Conservation (phyloP, 2,329 filamentous ascomycete genomes). For the Ploettnerulaceae sp. region DNA sequence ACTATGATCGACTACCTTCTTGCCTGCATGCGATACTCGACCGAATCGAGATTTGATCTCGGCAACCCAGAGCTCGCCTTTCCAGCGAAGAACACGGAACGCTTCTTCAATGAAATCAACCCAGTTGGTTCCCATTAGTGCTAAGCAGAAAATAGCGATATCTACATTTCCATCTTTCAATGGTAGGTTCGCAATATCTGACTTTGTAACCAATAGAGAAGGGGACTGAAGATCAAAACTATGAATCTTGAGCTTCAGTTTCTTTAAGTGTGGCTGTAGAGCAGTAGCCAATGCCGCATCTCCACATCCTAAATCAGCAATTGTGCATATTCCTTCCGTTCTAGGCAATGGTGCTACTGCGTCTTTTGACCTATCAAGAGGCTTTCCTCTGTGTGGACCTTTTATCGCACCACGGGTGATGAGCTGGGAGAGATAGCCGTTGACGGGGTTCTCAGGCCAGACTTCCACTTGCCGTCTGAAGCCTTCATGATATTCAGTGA, state of each 20-base stretch:
- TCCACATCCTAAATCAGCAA: constrained; percentile 91
- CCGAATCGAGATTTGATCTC: constrained; percentile 95
- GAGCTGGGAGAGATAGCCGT: constrained; percentile 74
- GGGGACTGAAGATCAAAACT: constrained; percentile 85
- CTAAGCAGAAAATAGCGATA: constrained; percentile 89
- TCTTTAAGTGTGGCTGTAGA: constrained; percentile 58
- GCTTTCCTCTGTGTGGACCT: constrained; percentile 18
- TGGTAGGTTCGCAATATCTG: constrained; percentile 83
- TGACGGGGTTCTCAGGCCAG: constrained; percentile 95
- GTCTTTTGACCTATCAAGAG: constrained; percentile 20
- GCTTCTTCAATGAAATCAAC: constrained; percentile 94
- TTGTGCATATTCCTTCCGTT: constrained; percentile 65
- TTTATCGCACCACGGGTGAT: constrained; percentile 57
- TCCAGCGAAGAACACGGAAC: constrained; percentile 84
- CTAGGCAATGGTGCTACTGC: constrained; percentile 53
- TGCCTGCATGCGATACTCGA: constrained; percentile 47
- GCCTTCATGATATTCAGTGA: constrained; percentile 91
- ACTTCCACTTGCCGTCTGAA: constrained; percentile 93
- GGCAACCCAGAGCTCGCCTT: constrained; percentile 93
- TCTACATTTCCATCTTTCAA: constrained; percentile 71
- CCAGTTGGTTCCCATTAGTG: constrained; percentile 99
- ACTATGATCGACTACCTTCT: constrained; percentile 58
- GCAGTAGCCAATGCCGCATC: constrained; percentile 75
- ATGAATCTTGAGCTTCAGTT: constrained; percentile 67
- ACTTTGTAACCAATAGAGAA: constrained; percentile 71